These are phyloP conservation scores for Fraxinus floribunda DNA, from an alignment of 305 asterid genomes.

Conservation along the genomic window DNA sequence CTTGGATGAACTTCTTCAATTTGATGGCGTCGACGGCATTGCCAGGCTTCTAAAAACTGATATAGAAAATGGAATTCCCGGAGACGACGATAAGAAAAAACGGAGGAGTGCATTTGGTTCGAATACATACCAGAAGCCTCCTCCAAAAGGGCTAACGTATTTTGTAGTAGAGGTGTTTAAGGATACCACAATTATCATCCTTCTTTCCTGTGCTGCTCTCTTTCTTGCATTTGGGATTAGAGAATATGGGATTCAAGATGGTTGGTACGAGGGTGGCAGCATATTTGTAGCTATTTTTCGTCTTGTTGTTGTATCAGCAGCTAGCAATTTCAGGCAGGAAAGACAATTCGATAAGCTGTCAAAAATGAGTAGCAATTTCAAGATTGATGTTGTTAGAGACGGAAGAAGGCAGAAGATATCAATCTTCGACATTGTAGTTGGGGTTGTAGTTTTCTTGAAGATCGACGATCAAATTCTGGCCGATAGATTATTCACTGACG, in stretches of 20 bases:
- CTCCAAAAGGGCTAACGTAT: constrained; percentile 37
- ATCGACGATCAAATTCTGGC: constrained; percentile 63
- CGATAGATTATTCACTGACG: constrained; percentile 45
- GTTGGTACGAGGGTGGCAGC: constrained; percentile 68
- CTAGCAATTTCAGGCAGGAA: constrained; percentile 52
- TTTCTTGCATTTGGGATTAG: constrained; percentile 51
- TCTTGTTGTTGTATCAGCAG: constrained; percentile 44
- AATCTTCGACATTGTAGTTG: constrained; percentile 48
- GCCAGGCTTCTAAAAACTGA: constrained; percentile 35
- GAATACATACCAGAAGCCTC: constrained; percentile 41
- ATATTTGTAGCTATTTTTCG: constrained; percentile 52
- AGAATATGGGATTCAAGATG: constrained; percentile 40
- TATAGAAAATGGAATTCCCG: constrained; percentile 34
- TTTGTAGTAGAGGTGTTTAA: constrained; percentile 46
- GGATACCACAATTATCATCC: constrained; percentile 50
- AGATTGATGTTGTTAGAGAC: constrained; percentile 43
- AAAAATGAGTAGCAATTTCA: constrained; percentile 44
- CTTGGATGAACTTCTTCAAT: constrained; percentile 11
- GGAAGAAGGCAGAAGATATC: constrained; percentile 50
- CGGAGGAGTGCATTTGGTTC: constrained; percentile 38
- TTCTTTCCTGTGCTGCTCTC: constrained; percentile 47
- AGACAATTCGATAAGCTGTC: constrained; percentile 56
- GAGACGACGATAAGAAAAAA: constrained; percentile 26
- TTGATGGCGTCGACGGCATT: constrained; percentile 36
- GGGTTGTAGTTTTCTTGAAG: constrained; percentile 44